Base-by-base conservation (phyloP, 2,329 filamentous ascomycete species). In the Hawksworthiomyces lignivorus region DNA sequence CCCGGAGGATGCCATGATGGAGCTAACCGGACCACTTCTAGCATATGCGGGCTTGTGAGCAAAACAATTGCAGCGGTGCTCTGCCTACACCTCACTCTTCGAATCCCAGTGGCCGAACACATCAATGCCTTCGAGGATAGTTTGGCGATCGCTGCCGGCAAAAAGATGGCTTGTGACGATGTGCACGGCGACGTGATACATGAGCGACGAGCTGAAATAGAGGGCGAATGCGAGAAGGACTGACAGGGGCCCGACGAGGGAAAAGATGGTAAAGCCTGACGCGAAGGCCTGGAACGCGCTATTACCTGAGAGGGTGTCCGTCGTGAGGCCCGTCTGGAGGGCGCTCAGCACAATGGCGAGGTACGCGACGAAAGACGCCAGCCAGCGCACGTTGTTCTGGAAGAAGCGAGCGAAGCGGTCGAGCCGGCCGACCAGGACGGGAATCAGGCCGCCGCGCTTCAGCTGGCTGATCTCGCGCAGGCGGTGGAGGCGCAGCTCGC, bases 221-320 rank as follows among this genome's bases (percentile, higher is more conserved):
- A 45, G 32, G 10, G 20, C 46, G 21, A 48, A 47, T 28, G 24
- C 43, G 15, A 48, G 20, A 32, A 51, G 17, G 18, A 48, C 46
- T 19, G 52, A 39, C 8, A 68, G 47, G 1, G 68, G 68, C 4
- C 55, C 61, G 6, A 70, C 12, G 20, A 73, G 68, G 0, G 66
- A 58, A 41, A 74, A 72, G 5, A 72, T 52, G 4, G 66, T 63
- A 42, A 75, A 72, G 2, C 67, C 68, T 45, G 68, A 69, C 1
- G 63, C 63, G 1, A 62, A 67, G 8, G 43, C 39, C 49, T 68
- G 62, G 49, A 75, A 76, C 0, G 50, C 42, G 0, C 45, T n/a
- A 46, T 60, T 66, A 1, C 54, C 46, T 1, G 34, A 36, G 2
- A 70, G 57, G 19, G 34, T 33, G 2, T 59, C 46, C 0, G 62